Conservation (phyloP, 352 stramenopile species). For the Pythium phragmiticola region DNA sequence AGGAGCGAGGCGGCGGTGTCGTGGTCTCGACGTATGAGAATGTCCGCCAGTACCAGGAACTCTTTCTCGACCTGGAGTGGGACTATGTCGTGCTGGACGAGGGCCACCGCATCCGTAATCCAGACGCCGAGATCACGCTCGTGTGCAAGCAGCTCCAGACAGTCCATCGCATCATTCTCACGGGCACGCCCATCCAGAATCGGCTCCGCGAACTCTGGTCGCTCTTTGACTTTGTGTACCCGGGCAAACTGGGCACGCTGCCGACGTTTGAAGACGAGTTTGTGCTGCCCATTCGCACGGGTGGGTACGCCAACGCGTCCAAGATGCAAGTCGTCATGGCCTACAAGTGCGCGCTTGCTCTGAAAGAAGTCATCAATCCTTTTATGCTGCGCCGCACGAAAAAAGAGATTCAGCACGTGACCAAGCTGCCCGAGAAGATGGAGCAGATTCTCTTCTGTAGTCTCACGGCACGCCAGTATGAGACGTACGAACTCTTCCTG, state of each 20-base stretch:
- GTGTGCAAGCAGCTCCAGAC: slow-evolving; percentile 92
- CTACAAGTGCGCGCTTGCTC: slow-evolving; percentile 95
- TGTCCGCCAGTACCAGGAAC: slow-evolving; percentile 88
- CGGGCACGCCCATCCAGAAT: slow-evolving; percentile 93
- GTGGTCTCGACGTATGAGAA: slow-evolving; percentile 98
- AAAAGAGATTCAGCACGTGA: slow-evolving; percentile 92
- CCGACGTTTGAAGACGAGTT: slow-evolving; percentile 98
- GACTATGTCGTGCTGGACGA: slow-evolving; percentile 99
- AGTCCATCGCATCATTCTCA: slow-evolving; percentile 92
- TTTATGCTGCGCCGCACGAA: slow-evolving; percentile 96
- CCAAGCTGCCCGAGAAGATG: slow-evolving; percentile 95
- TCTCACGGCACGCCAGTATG: slow-evolving; percentile 87
- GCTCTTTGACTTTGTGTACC: slow-evolving; percentile 99
- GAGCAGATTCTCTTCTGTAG: slow-evolving; percentile 98
- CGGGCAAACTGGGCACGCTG: slow-evolving; percentile 95
- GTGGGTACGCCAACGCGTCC: slow-evolving; percentile 91
- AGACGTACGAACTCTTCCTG: slow-evolving; percentile 92
- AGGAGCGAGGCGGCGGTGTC: slow-evolving; percentile 83
- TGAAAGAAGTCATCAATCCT: slow-evolving; percentile 96
- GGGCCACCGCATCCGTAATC: slow-evolving; percentile 98
- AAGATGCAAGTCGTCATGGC: slow-evolving; percentile 96
- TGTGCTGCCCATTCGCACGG: slow-evolving; percentile 94
- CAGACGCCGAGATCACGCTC: slow-evolving; percentile 95
- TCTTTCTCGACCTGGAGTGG: slow-evolving; percentile 92
- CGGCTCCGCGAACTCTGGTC: slow-evolving; percentile 97